Evolutionary conservation across 2,329 filamentous ascomycete species (phyloP).

Genomic region (Apiospora marii): DNA sequence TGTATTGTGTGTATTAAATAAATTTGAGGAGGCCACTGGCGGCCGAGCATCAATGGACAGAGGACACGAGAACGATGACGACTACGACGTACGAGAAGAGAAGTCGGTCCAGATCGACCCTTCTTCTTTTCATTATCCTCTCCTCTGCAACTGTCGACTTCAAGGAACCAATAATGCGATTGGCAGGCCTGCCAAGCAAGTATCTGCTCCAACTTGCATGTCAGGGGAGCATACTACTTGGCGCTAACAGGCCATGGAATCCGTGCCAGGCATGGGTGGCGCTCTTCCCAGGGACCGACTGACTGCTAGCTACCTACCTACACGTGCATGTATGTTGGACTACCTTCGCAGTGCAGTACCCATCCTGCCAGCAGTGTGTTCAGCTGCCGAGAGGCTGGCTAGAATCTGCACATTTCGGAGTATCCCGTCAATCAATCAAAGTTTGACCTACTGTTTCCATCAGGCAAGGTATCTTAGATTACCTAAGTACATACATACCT

Average conservation of each 20-base stretch:
- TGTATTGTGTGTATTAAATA: not conserved
- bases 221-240: not conserved
- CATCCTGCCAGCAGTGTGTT: not conserved
- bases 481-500: not conserved
- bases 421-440: constrained; percentile 7
- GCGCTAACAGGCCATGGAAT: not conserved
- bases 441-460: not conserved
- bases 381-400: not conserved
- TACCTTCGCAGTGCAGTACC: too few species aligned
- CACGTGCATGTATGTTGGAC: too few species aligned
- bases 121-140: not conserved
- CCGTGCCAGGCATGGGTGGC: not conserved
- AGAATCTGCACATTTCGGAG: not conserved
- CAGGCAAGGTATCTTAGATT: not conserved
- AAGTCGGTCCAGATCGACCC: constrained; percentile 17
- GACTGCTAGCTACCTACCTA: not conserved
- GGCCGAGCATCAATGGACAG: not conserved
- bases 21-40: not conserved
- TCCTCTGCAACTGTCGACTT: constrained; percentile 1
- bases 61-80: not conserved
- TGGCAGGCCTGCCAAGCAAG: not conserved
- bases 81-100: not conserved
- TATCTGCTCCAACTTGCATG: not conserved
- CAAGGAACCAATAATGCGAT: constrained; percentile 2
- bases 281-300: not conserved